Evolutionary conservation across 768 basidiomycete genomes (phyloP), one percentile per base, ranked within the genome.

Genomic region (Cytidiella melzeri): DNA sequence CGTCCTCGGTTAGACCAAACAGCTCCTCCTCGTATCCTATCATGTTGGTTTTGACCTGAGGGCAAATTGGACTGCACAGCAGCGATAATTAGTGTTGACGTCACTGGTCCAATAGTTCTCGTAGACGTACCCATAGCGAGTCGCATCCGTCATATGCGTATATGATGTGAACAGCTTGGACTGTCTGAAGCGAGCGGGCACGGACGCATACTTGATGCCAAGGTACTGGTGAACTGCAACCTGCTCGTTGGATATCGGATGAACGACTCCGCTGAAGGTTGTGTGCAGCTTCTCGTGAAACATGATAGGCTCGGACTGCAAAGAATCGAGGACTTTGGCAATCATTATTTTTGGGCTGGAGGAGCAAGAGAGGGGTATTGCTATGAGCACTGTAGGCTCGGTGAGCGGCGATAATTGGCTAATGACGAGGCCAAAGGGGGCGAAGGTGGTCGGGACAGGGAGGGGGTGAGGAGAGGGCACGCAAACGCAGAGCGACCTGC

Each of bases 121-220:
- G 15, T 11, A 18, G 27, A 69, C 76, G 26, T 58, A 87, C 87
- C 87, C 87, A 60, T 80, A 71, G 54, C 71, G 74, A 43, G 83
- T 75, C 55, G 84, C 81, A 56, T 86, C 80, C 6, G 80, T 80
- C 39, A 71, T 63, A 7, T 73, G 62, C 23, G 79, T 76, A 56
- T 86, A 85, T 4, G 74, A 66, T 9, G 75, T 74, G 58, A 69
- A 76, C 25, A 88, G 69, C 51, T 70, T 72, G 1, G 87, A 88
- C 65, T 84, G 85, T 46, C 85, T 79, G 60, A 89, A 90, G 42
- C 87, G 83, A 30, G 79, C 81, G 21, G 84, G 84, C 12, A 88
- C 72, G 19, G 71, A 71, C 20, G 84, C 87, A 56, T 88, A 90
- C 68, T 86, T 87, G 60, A 90, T 82, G 34, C 87, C 87, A 19